These are phyloP conservation scores for Penicillium verhagenii DNA, from an alignment of 495 filamentous ascomycete species.

Conservation along the genomic window DNA sequence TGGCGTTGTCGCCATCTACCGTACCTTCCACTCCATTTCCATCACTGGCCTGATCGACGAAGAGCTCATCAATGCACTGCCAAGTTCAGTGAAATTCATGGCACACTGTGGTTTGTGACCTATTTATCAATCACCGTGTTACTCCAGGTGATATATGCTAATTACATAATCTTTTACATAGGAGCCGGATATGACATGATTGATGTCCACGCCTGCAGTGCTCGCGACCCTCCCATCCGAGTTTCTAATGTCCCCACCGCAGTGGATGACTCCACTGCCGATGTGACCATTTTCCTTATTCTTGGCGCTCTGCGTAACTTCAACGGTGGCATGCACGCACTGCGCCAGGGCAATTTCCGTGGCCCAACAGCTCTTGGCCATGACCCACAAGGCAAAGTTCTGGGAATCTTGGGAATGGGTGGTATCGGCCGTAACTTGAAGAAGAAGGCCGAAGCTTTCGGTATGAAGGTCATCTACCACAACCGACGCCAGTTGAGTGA, in stretches of 20 bases:
- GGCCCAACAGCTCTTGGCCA: conserved; percentile 53
- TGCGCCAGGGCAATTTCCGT: conserved; percentile 60
- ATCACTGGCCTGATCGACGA: conserved; percentile 69
- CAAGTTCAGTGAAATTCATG: conserved; percentile 51
- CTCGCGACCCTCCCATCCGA: conserved; percentile 52
- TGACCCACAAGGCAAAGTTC: conserved; percentile 62
- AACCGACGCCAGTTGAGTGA: conserved; percentile 56
- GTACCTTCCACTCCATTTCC: conserved; percentile 67
- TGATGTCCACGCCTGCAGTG: conserved; percentile 67
- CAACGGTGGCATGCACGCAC: conserved; percentile 57
- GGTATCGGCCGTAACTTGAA: conserved; percentile 71
- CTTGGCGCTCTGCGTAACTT: conserved; percentile 74
- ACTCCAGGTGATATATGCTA: neutral
- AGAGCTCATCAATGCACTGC: conserved; percentile 62
- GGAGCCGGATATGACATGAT: conserved; percentile 83
- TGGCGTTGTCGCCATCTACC: conserved; percentile 66
- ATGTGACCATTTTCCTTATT: conserved; percentile 73
- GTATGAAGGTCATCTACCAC: conserved; percentile 68
- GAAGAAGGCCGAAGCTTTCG: conserved; percentile 57
- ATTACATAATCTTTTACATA: conserved; percentile 16
- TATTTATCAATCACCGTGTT: neutral
- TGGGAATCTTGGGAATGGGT: conserved; percentile 84
- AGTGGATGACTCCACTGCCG: conserved; percentile 79
- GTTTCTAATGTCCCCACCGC: conserved; percentile 81
- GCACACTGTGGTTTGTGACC: conserved; percentile 50